Evolutionary conservation across 306 rosid species (phyloP).

Genomic region (Medicago arabica): DNA sequence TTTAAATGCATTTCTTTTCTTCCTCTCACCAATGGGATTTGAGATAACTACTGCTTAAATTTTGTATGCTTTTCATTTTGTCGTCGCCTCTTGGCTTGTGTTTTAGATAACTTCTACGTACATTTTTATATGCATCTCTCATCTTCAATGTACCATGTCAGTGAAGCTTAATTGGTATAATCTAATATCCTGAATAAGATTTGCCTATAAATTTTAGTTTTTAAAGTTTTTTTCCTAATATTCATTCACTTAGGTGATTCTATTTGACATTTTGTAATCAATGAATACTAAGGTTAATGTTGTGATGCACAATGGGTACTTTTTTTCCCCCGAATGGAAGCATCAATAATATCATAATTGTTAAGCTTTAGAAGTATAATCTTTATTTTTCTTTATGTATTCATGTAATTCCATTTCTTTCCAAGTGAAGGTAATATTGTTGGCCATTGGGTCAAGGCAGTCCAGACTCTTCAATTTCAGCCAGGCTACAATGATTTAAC

Average conservation of each 20-base stretch:
- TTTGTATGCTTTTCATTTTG: background rate
- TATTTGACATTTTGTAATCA: slow-evolving; percentile 2
- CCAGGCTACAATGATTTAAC: slow-evolving; percentile 80
- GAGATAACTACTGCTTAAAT: background rate
- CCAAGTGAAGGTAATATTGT: slow-evolving; percentile 67
- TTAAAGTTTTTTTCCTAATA: background rate
- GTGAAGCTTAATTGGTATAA: too few relatives aligned
- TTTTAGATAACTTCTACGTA: background rate
- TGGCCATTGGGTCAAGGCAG: slow-evolving; percentile 82
- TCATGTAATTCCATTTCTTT: slow-evolving; percentile 41
- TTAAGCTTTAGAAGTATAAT: slow-evolving; percentile 31
- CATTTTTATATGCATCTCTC: slow-evolving; percentile 8
- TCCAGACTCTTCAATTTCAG: slow-evolving; percentile 75
- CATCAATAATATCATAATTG: slow-evolving; percentile 25
- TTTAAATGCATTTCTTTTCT: background rate
- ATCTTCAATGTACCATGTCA: too few relatives aligned
- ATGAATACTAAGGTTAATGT: background rate
- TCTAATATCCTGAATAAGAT: background rate
- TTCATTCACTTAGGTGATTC: background rate
- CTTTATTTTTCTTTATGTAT: slow-evolving; percentile 22
- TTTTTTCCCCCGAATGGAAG: slow-evolving; percentile 5
- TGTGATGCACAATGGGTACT: background rate
- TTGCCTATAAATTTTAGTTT: background rate
- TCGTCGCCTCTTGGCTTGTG: background rate
- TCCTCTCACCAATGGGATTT: too few relatives aligned